These are phyloP conservation scores for Heterobasidion irregulare DNA, from an alignment of 1,284 basidiomycete species.

Conservation along the genomic window DNA sequence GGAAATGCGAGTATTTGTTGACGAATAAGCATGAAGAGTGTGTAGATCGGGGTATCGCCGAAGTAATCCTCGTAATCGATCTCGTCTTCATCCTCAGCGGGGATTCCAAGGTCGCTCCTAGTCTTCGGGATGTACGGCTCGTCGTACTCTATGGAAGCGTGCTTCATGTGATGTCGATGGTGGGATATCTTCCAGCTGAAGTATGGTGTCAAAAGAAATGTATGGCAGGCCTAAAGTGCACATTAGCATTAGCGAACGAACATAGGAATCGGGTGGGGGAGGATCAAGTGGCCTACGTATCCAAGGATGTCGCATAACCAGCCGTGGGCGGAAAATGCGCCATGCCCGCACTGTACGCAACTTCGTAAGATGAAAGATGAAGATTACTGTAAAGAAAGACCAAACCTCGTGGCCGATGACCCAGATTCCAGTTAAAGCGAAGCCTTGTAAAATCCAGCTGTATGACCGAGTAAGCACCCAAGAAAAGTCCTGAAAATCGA, in stretches of 20 bases:
- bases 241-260: neutral
- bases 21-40: slow-evolving; percentile 41
- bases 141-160: slow-evolving; percentile 41
- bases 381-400: neutral
- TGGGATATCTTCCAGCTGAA: slow-evolving; percentile 33
- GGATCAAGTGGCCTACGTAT: slow-evolving; percentile 11
- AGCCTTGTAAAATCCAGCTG: slow-evolving; percentile 18
- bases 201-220: slow-evolving; percentile 28
- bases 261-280: neutral
- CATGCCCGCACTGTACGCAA: slow-evolving; percentile 19
- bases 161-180: slow-evolving; percentile 28
- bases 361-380: neutral
- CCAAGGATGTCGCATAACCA: slow-evolving; percentile 20
- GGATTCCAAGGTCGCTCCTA: slow-evolving; percentile 36
- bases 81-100: slow-evolving; percentile 7
- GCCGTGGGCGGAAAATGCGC: slow-evolving; percentile 18
- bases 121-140: slow-evolving; percentile 57
- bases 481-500: neutral
- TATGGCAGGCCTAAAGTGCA: slow-evolving; percentile 19
- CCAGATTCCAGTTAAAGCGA: slow-evolving; percentile 53
- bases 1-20: slow-evolving; percentile 73
- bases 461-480: neutral
- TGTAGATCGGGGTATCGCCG: slow-evolving; percentile 53
- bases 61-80: slow-evolving; percentile 49
- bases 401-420: slow-evolving; percentile 54